Conservation (phyloP, 768 basidiomycete species). For the Chlorophyllum brunneum region DNA sequence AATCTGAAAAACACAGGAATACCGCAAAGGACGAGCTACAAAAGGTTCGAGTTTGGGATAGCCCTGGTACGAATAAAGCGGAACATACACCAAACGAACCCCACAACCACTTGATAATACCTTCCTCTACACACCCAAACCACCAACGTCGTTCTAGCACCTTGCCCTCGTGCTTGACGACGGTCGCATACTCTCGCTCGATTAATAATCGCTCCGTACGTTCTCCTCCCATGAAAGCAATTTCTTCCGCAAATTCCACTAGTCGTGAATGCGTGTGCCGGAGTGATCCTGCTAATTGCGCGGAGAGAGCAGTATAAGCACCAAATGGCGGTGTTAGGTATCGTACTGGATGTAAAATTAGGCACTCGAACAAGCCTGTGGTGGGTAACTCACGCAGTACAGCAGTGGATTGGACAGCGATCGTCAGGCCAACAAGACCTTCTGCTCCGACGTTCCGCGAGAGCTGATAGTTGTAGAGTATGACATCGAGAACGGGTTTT, state of each 20-base stretch:
- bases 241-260: conserved; percentile 84
- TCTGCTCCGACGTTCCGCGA: conserved; percentile 94
- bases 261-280: conserved; percentile 91
- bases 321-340: conserved; percentile 91
- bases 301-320: conserved; percentile 82
- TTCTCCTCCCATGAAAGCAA: conserved; percentile 87
- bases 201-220: conserved; percentile 87
- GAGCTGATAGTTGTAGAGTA: conserved; percentile 94
- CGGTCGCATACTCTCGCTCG: conserved; percentile 81
- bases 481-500: conserved; percentile 89
- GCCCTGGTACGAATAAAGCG: background rate
- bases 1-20: conserved; percentile 91
- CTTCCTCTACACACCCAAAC: conserved; percentile 92
- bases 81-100: conserved; percentile 82
- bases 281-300: conserved; percentile 83
- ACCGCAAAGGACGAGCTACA: conserved; percentile 81
- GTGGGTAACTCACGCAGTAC: conserved; percentile 58
- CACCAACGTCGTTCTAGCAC: conserved; percentile 80
- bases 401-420: conserved; percentile 82
- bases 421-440: conserved; percentile 76
- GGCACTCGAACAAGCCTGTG: background rate
- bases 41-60: conserved; percentile 8
- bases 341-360: conserved; percentile 53
- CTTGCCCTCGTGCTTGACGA: conserved; percentile 82
- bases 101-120: conserved; percentile 96